A percentile compares a stretch with the other conserved stretches of the same genome.
Conservation (phyloP, 2,329 filamentous ascomycete genomes). For the Orbilia ellipsospora region DNA sequence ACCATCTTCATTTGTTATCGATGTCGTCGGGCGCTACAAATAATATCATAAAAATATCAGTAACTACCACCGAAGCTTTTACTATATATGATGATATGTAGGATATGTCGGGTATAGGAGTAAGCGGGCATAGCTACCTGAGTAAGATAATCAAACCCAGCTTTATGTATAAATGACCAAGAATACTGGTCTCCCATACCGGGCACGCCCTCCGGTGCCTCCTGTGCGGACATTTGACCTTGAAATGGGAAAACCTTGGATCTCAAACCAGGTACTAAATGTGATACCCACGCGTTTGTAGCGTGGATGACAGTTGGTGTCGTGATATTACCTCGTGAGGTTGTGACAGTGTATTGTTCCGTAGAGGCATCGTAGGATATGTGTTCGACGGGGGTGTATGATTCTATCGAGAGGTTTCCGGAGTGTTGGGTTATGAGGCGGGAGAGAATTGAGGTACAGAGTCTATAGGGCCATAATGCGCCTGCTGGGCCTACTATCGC, state of each 20-base stretch:
- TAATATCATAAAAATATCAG: not conserved
- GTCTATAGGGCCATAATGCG: constrained; percentile 67
- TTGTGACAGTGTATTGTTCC: constrained; percentile 64
- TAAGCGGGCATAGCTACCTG: constrained; percentile 60
- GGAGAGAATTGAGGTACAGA: constrained; percentile 66
- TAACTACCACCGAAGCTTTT: not conserved
- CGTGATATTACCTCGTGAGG: constrained; percentile 64
- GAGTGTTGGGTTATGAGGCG: constrained; percentile 62
- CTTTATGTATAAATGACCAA: constrained; percentile 67
- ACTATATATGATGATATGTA: too few relatives aligned
- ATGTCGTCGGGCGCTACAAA: constrained; percentile 26
- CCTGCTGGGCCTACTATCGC: constrained; percentile 62
- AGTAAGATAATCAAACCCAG: constrained; percentile 68
- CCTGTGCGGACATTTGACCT: constrained; percentile 68
- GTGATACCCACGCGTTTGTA: constrained; percentile 68
- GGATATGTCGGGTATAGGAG: too few relatives aligned
- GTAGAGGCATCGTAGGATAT: constrained; percentile 63
- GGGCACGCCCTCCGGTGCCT: constrained; percentile 62
- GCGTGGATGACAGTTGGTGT: constrained; percentile 69
- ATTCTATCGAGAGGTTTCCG: constrained; percentile 53
- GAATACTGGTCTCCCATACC: constrained; percentile 53
- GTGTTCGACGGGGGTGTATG: constrained; percentile 60
- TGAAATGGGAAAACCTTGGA: constrained; percentile 65
- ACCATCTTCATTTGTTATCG: constrained; percentile 56
- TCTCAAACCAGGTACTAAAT: constrained; percentile 67